Evolutionary conservation across 208 protist genomes (phyloP).

Genomic region (Crithidia thermophila): DNA sequence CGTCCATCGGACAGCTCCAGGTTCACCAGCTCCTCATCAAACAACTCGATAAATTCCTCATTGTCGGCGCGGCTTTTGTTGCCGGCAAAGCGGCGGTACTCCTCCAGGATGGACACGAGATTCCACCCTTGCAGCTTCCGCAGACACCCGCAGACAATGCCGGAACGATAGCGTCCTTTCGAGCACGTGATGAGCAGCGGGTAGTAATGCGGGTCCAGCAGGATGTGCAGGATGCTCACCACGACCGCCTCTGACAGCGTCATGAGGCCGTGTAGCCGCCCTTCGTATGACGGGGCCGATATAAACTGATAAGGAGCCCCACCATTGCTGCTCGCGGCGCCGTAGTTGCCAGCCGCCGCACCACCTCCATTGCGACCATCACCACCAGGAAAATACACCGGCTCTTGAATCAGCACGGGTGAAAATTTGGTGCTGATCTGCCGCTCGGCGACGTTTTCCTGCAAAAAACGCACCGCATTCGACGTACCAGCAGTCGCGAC

Average conservation of each 20-base stretch:
- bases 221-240: conserved; percentile 93
- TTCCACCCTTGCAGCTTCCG: conserved; percentile 98
- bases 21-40: conserved; percentile 97
- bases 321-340: neutral
- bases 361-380: neutral
- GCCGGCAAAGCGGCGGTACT: conserved; percentile 97
- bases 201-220: conserved; percentile 96
- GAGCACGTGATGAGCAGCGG: conserved; percentile 97
- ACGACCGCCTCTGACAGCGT: conserved; percentile 86
- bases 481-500: conserved; percentile 23
- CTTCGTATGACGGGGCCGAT: conserved; percentile 24
- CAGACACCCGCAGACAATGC: conserved; percentile 97
- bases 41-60: conserved; percentile 99
- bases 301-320: neutral
- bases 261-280: conserved; percentile 52
- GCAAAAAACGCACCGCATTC: conserved; percentile 51
- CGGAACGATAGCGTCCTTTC: conserved; percentile 97
- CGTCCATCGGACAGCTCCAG: conserved; percentile 62
- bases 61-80: conserved; percentile 94
- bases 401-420: conserved; percentile 18
- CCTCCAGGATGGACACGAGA: conserved; percentile 97
- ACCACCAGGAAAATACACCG: conserved; percentile 21
- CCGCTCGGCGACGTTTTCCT: conserved; percentile 33
- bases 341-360: neutral
- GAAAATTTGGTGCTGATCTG: conserved; percentile 27